Evolutionary conservation across 192 early-diverging fungal species (phyloP).

Genomic region (Umbelopsis isabellina): DNA sequence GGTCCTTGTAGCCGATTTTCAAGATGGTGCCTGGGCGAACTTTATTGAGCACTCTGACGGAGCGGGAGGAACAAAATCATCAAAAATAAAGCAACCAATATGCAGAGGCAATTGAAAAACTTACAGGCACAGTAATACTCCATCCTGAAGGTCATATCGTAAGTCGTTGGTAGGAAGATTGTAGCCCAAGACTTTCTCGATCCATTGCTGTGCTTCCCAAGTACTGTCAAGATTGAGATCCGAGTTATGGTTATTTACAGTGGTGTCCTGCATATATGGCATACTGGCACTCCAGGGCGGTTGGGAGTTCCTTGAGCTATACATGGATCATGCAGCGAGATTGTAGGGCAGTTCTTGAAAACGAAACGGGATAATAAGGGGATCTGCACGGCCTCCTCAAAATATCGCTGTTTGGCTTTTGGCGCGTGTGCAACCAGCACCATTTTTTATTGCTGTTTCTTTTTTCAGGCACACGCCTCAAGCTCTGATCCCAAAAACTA

Average conservation of each 20-base stretch:
- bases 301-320: not conserved
- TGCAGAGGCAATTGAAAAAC: slow-evolving; percentile 24
- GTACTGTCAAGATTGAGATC: slow-evolving; percentile 5
- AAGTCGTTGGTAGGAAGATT: slow-evolving; percentile 61
- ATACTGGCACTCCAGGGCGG: slow-evolving; percentile 9
- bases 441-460: slow-evolving; percentile 7
- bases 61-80: not conserved
- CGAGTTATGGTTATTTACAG: not conserved
- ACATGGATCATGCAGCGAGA: slow-evolving; percentile 20
- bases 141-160: slow-evolving; percentile 67
- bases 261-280: not conserved
- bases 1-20: slow-evolving; percentile 63
- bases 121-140: slow-evolving; percentile 74
- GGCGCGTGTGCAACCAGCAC: slow-evolving; percentile 7
- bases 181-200: slow-evolving; percentile 26
- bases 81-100: not conserved
- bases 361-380: not conserved
- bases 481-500: not conserved
- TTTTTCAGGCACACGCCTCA: slow-evolving; percentile 23
- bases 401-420: slow-evolving; percentile 12
- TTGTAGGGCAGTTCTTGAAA: not conserved
- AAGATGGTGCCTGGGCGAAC: slow-evolving; percentile 66
- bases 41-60: slow-evolving; percentile 63
- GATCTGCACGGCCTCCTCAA: slow-evolving; percentile 23
- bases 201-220: slow-evolving; percentile 26